A percentile compares a stretch with the other conserved stretches of the same genome.
Conservation (phyloP, 306 rosid species). For the Argentina anserina region DNA sequence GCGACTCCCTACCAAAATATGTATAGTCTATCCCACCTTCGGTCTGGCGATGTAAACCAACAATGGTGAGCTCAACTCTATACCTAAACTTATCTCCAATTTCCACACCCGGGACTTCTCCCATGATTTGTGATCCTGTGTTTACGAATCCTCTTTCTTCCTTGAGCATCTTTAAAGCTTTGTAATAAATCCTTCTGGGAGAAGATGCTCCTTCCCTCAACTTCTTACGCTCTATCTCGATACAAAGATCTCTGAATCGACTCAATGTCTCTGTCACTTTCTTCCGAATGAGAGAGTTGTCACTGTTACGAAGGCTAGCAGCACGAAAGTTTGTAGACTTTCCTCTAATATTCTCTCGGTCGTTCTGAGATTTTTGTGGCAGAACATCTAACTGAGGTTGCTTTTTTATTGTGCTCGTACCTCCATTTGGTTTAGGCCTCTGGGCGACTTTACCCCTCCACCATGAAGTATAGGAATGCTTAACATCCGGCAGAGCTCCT, state of each 20-base stretch:
- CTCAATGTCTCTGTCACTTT: conserved; percentile 69
- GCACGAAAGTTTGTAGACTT: conserved; percentile 45
- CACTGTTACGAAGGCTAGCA: conserved; percentile 26
- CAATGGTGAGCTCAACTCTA: conserved; percentile 65
- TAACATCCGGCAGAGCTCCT: conserved; percentile 48
- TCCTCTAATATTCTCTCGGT: conserved; percentile 12
- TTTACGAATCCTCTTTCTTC: conserved; percentile 27
- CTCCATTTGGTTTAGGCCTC: conserved; percentile 27
- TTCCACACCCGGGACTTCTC: conserved; percentile 76
- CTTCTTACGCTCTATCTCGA: conserved; percentile 60
- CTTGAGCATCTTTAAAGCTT: conserved; percentile 54
- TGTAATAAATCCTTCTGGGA: conserved; percentile 47
- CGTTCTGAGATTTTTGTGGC: conserved; percentile 33
- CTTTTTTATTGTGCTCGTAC: conserved; percentile 39
- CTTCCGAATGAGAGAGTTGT: conserved; percentile 39
- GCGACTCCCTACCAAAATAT: conserved; percentile 35
- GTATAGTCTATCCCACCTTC: conserved; percentile 80
- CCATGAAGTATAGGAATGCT: conserved; percentile 53
- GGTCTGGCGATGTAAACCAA: conserved; percentile 68
- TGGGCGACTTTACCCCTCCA: conserved; percentile 32
- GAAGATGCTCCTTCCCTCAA: conserved; percentile 26
- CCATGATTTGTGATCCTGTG: conserved; percentile 53
- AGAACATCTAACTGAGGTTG: conserved; percentile 21
- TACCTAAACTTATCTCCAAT: conserved; percentile 83
- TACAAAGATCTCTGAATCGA: conserved; percentile 57